phyloP scores from a whole-genome alignment of 1,284 basidiomycete genomes.

The Sporisorium scitamineum region DNA sequence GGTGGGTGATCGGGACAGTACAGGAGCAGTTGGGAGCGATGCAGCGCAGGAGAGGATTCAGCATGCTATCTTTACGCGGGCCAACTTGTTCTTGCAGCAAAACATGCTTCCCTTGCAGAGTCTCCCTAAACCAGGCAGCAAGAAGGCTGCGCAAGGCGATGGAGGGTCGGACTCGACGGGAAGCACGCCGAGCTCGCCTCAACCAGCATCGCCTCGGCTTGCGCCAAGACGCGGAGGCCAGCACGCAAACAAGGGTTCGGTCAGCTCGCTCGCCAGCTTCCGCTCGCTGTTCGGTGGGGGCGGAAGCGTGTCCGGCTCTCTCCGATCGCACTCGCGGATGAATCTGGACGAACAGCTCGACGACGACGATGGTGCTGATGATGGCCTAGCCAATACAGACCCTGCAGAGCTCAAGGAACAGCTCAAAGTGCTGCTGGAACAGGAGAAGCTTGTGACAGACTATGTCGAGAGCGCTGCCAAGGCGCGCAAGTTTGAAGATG shows the following conservation, averaged over 20 bases:
- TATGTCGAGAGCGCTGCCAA: constrained; percentile 60
- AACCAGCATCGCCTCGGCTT: constrained; percentile 20
- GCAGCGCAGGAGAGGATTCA: constrained; percentile 84
- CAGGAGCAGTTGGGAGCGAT: constrained; percentile 24
- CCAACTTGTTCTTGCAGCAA: constrained; percentile 85
- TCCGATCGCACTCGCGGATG: constrained; percentile 1
- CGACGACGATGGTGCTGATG: constrained; percentile 7
- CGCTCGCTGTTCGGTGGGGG: constrained; percentile 49
- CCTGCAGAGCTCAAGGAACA: constrained; percentile 42
- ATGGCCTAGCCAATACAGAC: constrained; percentile 12
- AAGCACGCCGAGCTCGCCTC: constrained; percentile 29
- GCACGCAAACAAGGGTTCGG: constrained; percentile 28
- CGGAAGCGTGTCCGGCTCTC: constrained; percentile 7
- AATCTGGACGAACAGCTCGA: constrained; percentile 16
- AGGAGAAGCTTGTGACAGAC: constrained; percentile 54
- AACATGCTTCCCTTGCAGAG: constrained; percentile 74
- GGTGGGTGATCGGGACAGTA: constrained; percentile 10
- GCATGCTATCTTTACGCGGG: constrained; percentile 80
- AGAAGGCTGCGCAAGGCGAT: constrained; percentile 49
- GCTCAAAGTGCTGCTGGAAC: constrained; percentile 61
- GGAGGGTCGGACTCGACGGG: constrained; percentile 30
- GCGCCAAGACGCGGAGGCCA: constrained; percentile 11
- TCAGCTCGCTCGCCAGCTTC: constrained; percentile 37
- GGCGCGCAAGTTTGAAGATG: constrained; percentile 64
- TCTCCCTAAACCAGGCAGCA: constrained; percentile 75